These are phyloP conservation scores for Flaveria brownii DNA, from an alignment of 129 eudicot species.

Conservation along the genomic window DNA sequence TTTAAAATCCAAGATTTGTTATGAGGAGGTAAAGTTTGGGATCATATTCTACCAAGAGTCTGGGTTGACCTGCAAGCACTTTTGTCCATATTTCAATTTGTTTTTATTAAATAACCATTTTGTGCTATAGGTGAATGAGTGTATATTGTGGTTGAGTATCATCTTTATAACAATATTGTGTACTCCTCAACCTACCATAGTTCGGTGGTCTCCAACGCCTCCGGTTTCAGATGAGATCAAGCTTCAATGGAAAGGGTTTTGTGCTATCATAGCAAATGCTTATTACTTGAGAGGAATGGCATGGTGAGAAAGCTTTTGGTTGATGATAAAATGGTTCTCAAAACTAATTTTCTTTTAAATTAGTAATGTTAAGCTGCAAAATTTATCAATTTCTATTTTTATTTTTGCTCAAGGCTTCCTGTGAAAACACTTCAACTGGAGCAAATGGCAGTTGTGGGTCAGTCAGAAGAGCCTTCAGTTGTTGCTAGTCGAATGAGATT, in stretches of 20 bases:
- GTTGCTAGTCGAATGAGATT: slow-evolving; percentile 97
- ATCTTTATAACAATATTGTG: slow-evolving; percentile 91
- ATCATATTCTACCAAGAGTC: background rate
- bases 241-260: slow-evolving; percentile 93
- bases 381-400: background rate
- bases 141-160: slow-evolving; percentile 93
- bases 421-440: slow-evolving; percentile 97
- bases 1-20: slow-evolving; percentile 70
- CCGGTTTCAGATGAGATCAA: slow-evolving; percentile 81
- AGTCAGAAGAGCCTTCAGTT: slow-evolving; percentile 88
- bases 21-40: slow-evolving; percentile 62
- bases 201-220: slow-evolving; percentile 85
- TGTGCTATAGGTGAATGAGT: slow-evolving; percentile 75
- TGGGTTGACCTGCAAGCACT: background rate
- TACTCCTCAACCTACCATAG: slow-evolving; percentile 94
- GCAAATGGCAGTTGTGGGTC: slow-evolving; percentile 89
- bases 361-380: background rate
- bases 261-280: slow-evolving; percentile 94
- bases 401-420: slow-evolving; percentile 61
- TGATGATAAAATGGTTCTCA: background rate
- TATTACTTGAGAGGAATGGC: slow-evolving; percentile 96
- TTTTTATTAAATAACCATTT: background rate
- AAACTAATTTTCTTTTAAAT: background rate
- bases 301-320: slow-evolving; percentile 54
- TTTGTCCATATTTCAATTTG: background rate